Evolutionary conservation across 1,139 yeast genomes (phyloP), one percentile per base, ranked within the genome.

Genomic region (Debaryomyces coudertii): DNA sequence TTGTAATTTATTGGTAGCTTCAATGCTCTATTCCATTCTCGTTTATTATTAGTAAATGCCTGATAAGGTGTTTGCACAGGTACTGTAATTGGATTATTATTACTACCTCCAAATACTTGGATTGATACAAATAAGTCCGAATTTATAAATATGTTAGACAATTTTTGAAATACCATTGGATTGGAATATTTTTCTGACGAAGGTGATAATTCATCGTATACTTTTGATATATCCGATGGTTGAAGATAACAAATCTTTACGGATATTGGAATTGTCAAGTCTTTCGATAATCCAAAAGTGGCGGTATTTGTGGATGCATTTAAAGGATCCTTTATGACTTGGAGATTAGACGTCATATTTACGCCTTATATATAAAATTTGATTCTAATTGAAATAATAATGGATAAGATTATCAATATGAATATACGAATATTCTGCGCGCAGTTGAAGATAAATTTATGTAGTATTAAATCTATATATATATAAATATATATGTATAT

Each of bases 231-330:
- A 44, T 57, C 56, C n/a, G 61, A 48, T 5, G 64, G 55, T 44
- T 65, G 66, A 2, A 76, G 61, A 45, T 62, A 61, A 60, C 76
- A 69, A 20, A 72, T 53, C 46, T 71, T 73, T 37, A 74, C 55
- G 7, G 60, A 52, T 12, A 74, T 59, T 0, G 89, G 89, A 2
- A 77, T 64, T 25, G 77, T 72, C 20, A 90, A 65, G 58, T 90
- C 96, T 54, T 85, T 83, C 1, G 96, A 85, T 7, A 86, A 76
- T 44, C 90, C 90, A 64, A 88, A 89, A 1, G 90, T 80, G 36
- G 80, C 76, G 31, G 80, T 79, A 58, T 65, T 73, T 45, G 46
- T 39, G 25, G 40, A 40, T 22, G 50, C 31, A 4, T 35, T 40
- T 14, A 43, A 15, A 12, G 43, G 20, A 14, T 49, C 52, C 16